A percentile compares a stretch with the other conserved stretches of the same genome.
Evolutionary conservation across 2,329 filamentous ascomycete genomes (phyloP).

Genomic region (Colletotrichum shisoi): DNA sequence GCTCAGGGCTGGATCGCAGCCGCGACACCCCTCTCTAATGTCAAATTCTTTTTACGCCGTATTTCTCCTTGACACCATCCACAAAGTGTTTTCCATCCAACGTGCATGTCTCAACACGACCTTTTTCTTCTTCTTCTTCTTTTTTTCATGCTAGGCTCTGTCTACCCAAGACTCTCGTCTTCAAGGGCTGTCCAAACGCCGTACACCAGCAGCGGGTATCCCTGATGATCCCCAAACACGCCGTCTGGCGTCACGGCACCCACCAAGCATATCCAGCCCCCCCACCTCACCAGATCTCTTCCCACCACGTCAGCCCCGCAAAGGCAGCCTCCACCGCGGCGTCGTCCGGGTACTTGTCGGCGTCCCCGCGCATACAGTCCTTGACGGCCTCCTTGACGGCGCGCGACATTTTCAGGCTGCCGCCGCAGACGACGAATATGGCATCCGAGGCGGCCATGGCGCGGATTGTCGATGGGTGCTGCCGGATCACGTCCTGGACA

Average conservation of each 20-base stretch:
- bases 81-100: no score
- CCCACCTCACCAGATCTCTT: slow-evolving; percentile 64
- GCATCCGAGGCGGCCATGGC: slow-evolving; percentile 51
- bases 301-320: slow-evolving; percentile 57
- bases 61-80: no score
- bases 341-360: slow-evolving; percentile 47
- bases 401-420: slow-evolving; percentile 65
- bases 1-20: no score
- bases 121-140: no score
- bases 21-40: no score
- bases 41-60: no score
- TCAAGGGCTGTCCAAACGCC: no score
- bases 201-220: background rate
- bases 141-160: no score
- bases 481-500: slow-evolving; percentile 63
- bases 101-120: no score
- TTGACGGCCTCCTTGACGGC: slow-evolving; percentile 62
- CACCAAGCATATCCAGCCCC: background rate
- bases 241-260: fast-evolving
- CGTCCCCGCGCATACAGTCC: slow-evolving; percentile 55
- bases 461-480: slow-evolving; percentile 51
- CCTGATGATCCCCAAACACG: background rate
- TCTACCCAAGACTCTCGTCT: no score
- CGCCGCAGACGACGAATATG: slow-evolving; percentile 64
- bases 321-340: slow-evolving; percentile 51